A percentile compares a stretch with the other conserved stretches of the same genome.
Evolutionary conservation across 2,329 filamentous ascomycete species (phyloP).

Genomic region (Didymella arachidicola): DNA sequence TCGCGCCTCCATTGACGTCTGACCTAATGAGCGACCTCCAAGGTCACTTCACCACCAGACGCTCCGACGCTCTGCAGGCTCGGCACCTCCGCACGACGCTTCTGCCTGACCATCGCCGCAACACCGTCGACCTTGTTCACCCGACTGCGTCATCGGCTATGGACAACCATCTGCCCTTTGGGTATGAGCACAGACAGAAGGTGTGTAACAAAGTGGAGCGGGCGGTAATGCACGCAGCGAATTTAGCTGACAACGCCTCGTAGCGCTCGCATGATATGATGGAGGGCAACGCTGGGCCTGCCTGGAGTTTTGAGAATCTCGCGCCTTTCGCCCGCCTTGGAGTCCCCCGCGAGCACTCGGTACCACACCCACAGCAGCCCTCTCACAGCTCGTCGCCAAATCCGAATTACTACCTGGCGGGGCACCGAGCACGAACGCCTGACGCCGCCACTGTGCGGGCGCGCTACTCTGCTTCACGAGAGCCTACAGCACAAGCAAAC

Average conservation of each 20-base stretch:
- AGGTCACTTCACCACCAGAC: slow-evolving; percentile 10
- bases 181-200: slow-evolving; percentile 47
- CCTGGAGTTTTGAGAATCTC: slow-evolving; percentile 31
- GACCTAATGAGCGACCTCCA: slow-evolving; percentile 3
- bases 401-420: slow-evolving; percentile 7
- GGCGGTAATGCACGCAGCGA: slow-evolving; percentile 23
- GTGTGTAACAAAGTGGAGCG: slow-evolving; percentile 33
- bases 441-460: slow-evolving; percentile 11
- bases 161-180: slow-evolving; percentile 41
- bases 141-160: slow-evolving; percentile 31
- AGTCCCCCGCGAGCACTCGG: slow-evolving; percentile 15
- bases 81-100: slow-evolving; percentile 5
- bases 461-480: slow-evolving; percentile 3
- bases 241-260: slow-evolving; percentile 12
- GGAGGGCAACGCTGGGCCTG: slow-evolving; percentile 41
- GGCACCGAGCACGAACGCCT: slow-evolving; percentile 16
- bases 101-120: neutral
- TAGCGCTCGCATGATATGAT: slow-evolving; percentile 49
- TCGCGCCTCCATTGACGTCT: slow-evolving; percentile 11
- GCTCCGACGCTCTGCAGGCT: slow-evolving; percentile 7
- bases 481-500: slow-evolving; percentile 6
- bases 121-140: neutral
- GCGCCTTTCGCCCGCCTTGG: slow-evolving; percentile 18
- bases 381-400: slow-evolving; percentile 17
- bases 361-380: slow-evolving; percentile 14